Evolutionary conservation across 2,329 filamentous ascomycete species (phyloP).

Genomic region (Phaeosphaeria sp.): DNA sequence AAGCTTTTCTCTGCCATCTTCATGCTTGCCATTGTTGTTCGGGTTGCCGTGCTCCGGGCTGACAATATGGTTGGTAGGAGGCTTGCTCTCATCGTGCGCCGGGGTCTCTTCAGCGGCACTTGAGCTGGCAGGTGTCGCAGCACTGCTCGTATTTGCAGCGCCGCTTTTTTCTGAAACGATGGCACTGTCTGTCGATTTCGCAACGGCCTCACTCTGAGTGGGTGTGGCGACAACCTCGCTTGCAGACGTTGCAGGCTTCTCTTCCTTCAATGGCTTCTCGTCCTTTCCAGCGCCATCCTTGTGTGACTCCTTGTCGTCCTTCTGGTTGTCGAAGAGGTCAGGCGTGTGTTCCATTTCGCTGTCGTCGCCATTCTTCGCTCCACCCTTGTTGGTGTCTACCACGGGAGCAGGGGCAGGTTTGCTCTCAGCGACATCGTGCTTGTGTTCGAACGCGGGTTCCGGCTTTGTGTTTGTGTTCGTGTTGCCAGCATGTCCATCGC

Average conservation of each 20-base stretch:
- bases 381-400: not conserved
- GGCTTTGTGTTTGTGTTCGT: not conserved
- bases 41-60: not conserved
- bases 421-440: not conserved
- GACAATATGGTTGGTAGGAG: not conserved
- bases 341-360: not conserved
- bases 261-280: not conserved
- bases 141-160: not conserved
- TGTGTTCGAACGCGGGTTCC: not conserved
- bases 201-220: not conserved
- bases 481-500: not conserved
- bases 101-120: not conserved
- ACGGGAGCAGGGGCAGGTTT: not conserved
- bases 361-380: not conserved
- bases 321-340: not conserved
- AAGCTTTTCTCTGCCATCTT: slow-evolving; percentile 15
- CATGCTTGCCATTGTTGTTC: not conserved
- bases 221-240: not conserved
- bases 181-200: not conserved
- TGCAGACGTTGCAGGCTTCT: not conserved
- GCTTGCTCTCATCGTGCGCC: not conserved
- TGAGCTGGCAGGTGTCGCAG: not conserved
- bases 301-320: not conserved
- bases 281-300: not conserved
- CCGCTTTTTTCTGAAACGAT: not conserved